Evolutionary conservation across 176 grass and related monocot genomes (phyloP).

Genomic region (Ensete glaucum): DNA sequence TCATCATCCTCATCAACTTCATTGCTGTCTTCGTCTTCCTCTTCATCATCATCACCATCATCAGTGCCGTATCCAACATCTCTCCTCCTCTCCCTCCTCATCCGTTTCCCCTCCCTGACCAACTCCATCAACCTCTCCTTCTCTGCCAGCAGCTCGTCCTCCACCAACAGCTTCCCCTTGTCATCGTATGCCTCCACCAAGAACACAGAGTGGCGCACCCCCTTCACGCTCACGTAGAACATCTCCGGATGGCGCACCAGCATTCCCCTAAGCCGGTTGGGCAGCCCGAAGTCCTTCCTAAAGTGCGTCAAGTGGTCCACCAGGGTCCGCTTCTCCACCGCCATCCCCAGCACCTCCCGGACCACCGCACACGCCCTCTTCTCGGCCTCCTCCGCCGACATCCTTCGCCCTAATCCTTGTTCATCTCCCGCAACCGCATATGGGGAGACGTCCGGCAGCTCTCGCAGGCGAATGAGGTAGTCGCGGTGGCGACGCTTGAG

Average conservation of each 20-base stretch:
- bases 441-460: conserved; percentile 42
- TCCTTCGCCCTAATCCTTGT: neutral
- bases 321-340: conserved; percentile 62
- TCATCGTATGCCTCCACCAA: conserved; percentile 57
- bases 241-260: conserved; percentile 71
- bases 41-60: conserved; percentile 11
- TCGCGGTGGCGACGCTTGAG: conserved; percentile 47
- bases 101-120: conserved; percentile 49
- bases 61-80: conserved; percentile 5
- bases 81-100: conserved; percentile 35
- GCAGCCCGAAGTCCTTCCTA: conserved; percentile 58
- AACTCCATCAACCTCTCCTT: conserved; percentile 50
- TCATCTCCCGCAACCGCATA: conserved; percentile 16
- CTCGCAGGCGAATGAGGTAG: conserved; percentile 45
- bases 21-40: conserved; percentile 21
- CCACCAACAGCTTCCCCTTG: conserved; percentile 50
- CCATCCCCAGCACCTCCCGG: conserved; percentile 60
- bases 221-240: conserved; percentile 83
- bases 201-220: conserved; percentile 63
- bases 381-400: conserved; percentile 41
- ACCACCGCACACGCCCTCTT: conserved; percentile 57
- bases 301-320: conserved; percentile 66
- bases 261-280: conserved; percentile 49
- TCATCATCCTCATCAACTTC: conserved; percentile 40
- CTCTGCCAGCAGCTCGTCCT: conserved; percentile 60